Evolutionary conservation across 345 rosid genomes (phyloP).

Genomic region (Adansonia digitata): DNA sequence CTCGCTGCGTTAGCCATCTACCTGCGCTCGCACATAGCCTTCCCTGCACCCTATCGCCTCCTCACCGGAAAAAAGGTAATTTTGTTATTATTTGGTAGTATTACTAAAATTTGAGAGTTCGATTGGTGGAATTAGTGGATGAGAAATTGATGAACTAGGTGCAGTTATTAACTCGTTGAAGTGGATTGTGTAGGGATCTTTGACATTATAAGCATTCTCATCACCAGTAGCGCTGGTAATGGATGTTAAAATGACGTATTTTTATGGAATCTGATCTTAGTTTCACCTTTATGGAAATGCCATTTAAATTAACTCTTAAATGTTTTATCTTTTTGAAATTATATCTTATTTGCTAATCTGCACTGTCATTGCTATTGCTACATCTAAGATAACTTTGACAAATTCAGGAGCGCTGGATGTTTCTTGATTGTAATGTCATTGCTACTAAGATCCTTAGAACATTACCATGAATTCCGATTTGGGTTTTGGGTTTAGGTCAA

Average conservation of each 20-base stretch:
- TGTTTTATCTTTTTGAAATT: background rate
- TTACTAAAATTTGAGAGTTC: no score
- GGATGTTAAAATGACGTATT: background rate
- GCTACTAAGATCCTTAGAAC: background rate
- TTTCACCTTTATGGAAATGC: background rate
- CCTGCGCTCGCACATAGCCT: no score
- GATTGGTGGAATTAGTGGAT: no score
- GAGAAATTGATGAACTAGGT: no score
- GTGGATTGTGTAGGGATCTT: no score
- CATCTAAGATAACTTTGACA: background rate
- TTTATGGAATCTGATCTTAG: background rate
- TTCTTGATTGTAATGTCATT: background rate
- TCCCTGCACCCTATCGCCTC: no score
- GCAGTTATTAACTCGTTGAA: no score
- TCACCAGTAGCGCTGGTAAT: no score
- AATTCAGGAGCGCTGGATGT: background rate
- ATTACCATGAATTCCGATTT: background rate
- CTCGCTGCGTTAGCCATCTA: no score
- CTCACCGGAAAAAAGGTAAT: no score
- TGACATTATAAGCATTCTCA: no score
- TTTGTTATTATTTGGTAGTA: no score
- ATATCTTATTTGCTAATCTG: background rate
- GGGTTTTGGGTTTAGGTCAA: background rate
- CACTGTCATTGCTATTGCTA: background rate
- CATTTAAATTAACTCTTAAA: background rate